Evolutionary conservation across 805 yeast genomes (phyloP).

Genomic region (Cyberlindnera euphorbiiphila): DNA sequence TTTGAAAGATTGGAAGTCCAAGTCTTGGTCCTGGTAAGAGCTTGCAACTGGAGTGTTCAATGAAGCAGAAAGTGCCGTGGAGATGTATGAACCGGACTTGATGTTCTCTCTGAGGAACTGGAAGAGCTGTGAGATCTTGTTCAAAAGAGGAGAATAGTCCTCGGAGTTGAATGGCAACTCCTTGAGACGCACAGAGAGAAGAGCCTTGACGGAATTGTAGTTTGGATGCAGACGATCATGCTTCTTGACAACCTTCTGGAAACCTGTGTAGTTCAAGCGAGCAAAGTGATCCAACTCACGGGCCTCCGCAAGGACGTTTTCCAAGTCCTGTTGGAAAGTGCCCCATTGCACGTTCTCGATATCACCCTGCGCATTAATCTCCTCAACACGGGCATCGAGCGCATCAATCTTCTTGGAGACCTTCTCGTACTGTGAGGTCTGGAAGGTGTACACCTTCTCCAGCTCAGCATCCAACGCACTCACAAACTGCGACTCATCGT

Average conservation of each 20-base stretch:
- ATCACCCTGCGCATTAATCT: constrained; percentile 26
- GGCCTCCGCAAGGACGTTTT: constrained; percentile 67
- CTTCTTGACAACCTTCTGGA: constrained; percentile 89
- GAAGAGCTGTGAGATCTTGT: constrained; percentile 77
- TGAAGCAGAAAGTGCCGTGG: constrained; percentile 24
- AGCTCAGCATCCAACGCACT: constrained; percentile 61
- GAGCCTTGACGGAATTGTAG: constrained; percentile 80
- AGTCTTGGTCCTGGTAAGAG: constrained; percentile 23
- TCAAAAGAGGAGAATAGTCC: constrained; percentile 87
- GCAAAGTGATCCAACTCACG: constrained; percentile 88
- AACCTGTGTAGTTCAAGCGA: constrained; percentile 90
- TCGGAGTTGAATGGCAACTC: constrained; percentile 90
- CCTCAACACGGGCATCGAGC: constrained; percentile 58
- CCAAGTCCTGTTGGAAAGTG: constrained; percentile 63
- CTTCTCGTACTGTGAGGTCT: constrained; percentile 60
- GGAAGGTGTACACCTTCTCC: constrained; percentile 76
- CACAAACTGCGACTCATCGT: constrained; percentile 69
- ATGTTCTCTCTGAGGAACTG: constrained; percentile 76
- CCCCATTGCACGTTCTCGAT: constrained; percentile 50
- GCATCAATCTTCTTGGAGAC: constrained; percentile 60
- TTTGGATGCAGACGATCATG: constrained; percentile 88
- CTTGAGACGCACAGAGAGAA: constrained; percentile 82
- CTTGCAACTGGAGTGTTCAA: constrained; percentile 11
- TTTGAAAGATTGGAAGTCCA: constrained; percentile 61
- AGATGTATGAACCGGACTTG: constrained; percentile 29